phyloP scores from a whole-genome alignment of 2,329 filamentous ascomycete species.

The Xylariaceae sp. region DNA sequence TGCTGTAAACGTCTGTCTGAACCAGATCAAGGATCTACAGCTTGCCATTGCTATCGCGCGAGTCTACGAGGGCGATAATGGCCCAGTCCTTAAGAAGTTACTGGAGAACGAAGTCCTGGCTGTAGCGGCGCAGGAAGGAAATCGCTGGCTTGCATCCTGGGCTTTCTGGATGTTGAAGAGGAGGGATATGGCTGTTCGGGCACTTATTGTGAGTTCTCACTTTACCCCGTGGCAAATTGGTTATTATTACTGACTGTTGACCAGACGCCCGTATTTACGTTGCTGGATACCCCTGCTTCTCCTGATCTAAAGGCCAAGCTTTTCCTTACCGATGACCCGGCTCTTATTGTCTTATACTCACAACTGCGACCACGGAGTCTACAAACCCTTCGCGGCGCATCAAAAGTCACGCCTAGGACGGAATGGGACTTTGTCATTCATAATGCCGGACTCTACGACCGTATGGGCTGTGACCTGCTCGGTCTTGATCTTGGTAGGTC shows the following conservation, averaged over 20 bases:
- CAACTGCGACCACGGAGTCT: constrained; percentile 76
- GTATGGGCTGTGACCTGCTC: constrained; percentile 89
- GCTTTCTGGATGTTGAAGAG: constrained; percentile 86
- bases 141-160: constrained; percentile 94
- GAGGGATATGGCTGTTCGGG: constrained; percentile 76
- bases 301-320: constrained; percentile 69
- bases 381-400: constrained; percentile 79
- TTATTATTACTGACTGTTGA: background rate
- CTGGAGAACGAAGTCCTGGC: constrained; percentile 75
- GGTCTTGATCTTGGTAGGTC: constrained; percentile 73
- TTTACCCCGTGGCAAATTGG: background rate
- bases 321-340: constrained; percentile 87
- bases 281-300: constrained; percentile 63
- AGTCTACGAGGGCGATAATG: constrained; percentile 81
- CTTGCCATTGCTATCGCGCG: constrained; percentile 83
- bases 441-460: constrained; percentile 75
- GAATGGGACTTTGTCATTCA: constrained; percentile 90
- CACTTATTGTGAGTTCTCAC: constrained; percentile 61
- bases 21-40: constrained; percentile 82
- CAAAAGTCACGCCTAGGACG: constrained; percentile 68
- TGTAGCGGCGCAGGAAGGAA: constrained; percentile 71
- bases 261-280: constrained; percentile 69
- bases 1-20: constrained; percentile 79
- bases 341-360: constrained; percentile 78
- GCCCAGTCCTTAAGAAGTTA: constrained; percentile 65